Evolutionary conservation across 2,329 filamentous ascomycete genomes (phyloP), one percentile per base, ranked within the genome.

Genomic region (Didymella keratinophila): DNA sequence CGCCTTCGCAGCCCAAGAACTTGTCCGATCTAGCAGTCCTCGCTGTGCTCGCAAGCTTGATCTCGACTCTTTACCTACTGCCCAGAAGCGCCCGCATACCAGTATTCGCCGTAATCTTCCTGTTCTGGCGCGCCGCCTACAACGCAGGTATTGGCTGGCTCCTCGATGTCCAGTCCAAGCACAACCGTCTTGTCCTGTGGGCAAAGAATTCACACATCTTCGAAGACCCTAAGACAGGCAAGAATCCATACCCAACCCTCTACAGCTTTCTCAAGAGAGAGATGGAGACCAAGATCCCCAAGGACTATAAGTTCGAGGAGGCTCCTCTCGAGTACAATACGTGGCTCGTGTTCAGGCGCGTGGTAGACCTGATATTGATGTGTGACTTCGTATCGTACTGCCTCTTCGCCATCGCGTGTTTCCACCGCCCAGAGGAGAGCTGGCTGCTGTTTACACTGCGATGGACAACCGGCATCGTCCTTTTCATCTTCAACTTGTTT

Each of bases 311-410:
- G 64, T 97, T 99, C 73, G 93, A 96, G 69, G 86, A 91, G 68
- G 94, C 94, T 0, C 95, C 95, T 16, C 83, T 98, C 76, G 95
- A 99, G 84, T 99, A 98, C 85, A 99, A 99, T 81, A 97, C 95
- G 41, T 99, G 95, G 95, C 86, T 99, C 56, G 87, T 97, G 67
- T 99, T 99, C 81, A 89, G 95, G 68, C 89, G 95, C 70, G 86
- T 98, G 30, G 95, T 98, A 74, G 95, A 99, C 80, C 81, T 99
- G 76, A 97, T 98, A 75, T 83, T 99, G 73, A 97, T 99, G 93
- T 97, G 93, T 83, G 95, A 99, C 81, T 99, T 99, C 77, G 89
- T 91, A 63, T 97, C 94, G 47, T 99, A 98, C 83, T 95, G 92
- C 78, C 87, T 97, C 57, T 99, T 98, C 80, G 94, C 95, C 67